Conservation (phyloP, 2,329 filamentous ascomycete species). For the Sclerotiophoma versabilis region DNA sequence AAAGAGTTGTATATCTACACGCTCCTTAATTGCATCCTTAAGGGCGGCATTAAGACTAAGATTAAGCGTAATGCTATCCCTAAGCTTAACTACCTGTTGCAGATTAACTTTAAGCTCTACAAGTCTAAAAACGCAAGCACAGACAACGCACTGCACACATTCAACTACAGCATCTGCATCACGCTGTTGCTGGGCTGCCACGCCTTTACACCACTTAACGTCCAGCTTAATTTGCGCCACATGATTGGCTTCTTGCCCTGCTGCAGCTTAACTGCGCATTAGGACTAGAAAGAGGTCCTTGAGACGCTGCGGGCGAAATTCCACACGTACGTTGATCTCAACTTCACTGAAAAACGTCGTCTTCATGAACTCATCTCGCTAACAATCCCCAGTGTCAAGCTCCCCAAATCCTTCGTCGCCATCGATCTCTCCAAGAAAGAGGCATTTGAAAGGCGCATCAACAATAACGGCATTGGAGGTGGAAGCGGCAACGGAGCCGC, state of each 20-base stretch:
- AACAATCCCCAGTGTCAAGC: conserved; percentile 50
- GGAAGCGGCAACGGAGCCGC: background rate
- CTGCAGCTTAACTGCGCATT: conserved; percentile 86
- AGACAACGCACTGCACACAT: conserved; percentile 70
- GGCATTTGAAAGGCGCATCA: conserved; percentile 45
- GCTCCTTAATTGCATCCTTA: conserved; percentile 94
- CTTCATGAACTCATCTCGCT: no score
- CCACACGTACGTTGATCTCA: conserved; percentile 88
- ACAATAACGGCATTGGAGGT: conserved; percentile 19
- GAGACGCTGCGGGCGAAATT: conserved; percentile 95
- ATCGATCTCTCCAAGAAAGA: conserved; percentile 59
- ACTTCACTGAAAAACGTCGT: no score
- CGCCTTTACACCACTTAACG: conserved; percentile 93
- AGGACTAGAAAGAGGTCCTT: conserved; percentile 96
- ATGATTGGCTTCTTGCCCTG: conserved; percentile 94
- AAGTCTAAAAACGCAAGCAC: conserved; percentile 79
- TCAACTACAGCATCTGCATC: conserved; percentile 95
- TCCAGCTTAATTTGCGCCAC: conserved; percentile 94
- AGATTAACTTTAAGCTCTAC: conserved; percentile 98
- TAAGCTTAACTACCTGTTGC: conserved; percentile 95
- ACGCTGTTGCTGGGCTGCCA: conserved; percentile 95
- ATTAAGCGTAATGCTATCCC: conserved; percentile 95
- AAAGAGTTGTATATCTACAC: conserved; percentile 99
- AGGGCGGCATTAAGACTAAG: conserved; percentile 96
- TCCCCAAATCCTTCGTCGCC: conserved; percentile 60